Conservation (phyloP, 352 stramenopile species). For the Globisporangium acanthophoron region DNA sequence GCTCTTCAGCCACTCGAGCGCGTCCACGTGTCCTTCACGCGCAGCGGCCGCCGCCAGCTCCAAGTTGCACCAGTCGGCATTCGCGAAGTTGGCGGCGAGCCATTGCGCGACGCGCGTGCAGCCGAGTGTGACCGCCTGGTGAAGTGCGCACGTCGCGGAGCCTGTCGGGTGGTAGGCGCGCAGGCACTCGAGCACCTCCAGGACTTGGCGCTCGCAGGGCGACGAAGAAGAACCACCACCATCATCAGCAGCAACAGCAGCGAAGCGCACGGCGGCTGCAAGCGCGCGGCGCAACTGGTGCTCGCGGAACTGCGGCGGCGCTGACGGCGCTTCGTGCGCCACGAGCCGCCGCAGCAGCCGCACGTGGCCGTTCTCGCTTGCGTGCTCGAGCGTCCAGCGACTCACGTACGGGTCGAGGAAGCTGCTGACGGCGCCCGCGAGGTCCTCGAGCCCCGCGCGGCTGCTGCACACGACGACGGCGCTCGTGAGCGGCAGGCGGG, state of each 20-base stretch:
- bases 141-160: background rate
- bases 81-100: background rate
- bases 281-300: background rate
- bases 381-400: constrained; percentile 4
- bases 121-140: background rate
- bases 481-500: background rate
- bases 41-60: background rate
- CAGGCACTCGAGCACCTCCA: background rate
- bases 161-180: background rate
- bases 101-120: background rate
- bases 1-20: background rate
- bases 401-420: background rate
- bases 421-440: background rate
- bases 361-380: background rate
- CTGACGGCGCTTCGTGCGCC: background rate
- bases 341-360: background rate
- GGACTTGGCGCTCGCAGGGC: background rate
- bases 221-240: background rate
- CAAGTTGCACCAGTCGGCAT: background rate
- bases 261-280: background rate
- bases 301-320: background rate
- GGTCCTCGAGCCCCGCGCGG: background rate
- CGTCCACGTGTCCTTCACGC: background rate
- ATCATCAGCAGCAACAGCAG: background rate
- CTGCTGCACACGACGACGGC: background rate